phyloP scores from a whole-genome alignment of 2,329 filamentous ascomycete species.

The Ascocoryne sarcoides region DNA sequence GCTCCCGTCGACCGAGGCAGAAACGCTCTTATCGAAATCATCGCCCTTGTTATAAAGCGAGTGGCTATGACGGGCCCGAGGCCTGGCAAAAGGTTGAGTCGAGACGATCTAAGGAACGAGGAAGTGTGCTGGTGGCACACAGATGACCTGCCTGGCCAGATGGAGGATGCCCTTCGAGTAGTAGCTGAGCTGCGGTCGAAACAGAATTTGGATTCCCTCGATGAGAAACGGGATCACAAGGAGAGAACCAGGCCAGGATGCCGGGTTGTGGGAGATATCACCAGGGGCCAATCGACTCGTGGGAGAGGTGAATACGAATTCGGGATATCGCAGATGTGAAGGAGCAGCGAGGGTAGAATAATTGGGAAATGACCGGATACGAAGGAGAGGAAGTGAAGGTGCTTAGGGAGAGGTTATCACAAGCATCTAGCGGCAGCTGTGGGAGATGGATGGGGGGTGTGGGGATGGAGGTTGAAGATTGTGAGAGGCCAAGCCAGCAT shows the following conservation, averaged over 20 bases:
- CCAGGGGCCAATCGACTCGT: background rate
- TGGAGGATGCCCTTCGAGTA: too few species aligned
- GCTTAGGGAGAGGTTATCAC: background rate
- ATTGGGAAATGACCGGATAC: background rate
- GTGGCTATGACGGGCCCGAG: conserved; percentile 26
- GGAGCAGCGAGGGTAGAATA: too few species aligned
- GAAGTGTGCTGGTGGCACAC: too few species aligned
- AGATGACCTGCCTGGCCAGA: too few species aligned
- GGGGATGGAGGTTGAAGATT: background rate
- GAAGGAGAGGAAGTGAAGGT: background rate
- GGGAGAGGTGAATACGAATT: too few species aligned
- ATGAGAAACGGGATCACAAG: background rate
- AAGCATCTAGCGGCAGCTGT: too few species aligned
- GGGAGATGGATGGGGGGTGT: too few species aligned
- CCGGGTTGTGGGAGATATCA: background rate
- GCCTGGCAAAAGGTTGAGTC: conserved; percentile 14
- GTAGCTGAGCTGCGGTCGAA: background rate
- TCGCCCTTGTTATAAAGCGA: conserved; percentile 22
- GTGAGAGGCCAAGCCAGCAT: background rate
- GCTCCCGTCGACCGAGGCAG: conserved; percentile 17
- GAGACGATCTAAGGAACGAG: conserved; percentile 3
- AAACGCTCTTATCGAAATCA: conserved; percentile 10
- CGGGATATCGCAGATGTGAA: too few species aligned
- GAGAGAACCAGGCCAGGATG: background rate
- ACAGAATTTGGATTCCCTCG: background rate